Base-by-base conservation (phyloP, 177 flowering plant genomes). In the Vitis hybrid region DNA sequence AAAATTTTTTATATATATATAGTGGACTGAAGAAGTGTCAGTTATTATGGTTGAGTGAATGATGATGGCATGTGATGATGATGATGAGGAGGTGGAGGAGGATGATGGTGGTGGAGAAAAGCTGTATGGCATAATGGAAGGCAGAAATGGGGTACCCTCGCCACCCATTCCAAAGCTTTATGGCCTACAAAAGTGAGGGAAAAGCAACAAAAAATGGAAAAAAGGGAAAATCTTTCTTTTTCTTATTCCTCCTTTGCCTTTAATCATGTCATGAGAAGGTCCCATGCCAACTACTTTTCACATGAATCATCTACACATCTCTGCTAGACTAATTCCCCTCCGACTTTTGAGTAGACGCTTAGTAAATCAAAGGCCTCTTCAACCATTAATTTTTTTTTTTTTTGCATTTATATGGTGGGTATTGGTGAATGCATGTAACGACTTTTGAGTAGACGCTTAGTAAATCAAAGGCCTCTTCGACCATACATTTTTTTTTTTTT, bases 101-200 rank as follows among this genome's bases (percentile, higher is more conserved):
- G 14, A 18, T 10, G 18, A 4, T 0, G 47, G 15, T n/a, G 50
- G 28, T 53, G 19, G 64, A 11, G 56, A 60, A 66, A 69, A 66
- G 62, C 18, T 61, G 65, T 55, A 17, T 53, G 59, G 66, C 22
- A 71, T 62, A 59, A 71, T 71, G 68, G 52, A 70, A 10, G n/a
- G 60, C 1, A 54, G 55, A 50, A 31, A 33, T 52, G 60, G 60
- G 66, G 44, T 14, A 24, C n/a, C 57, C 60, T 58, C 33, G 64
- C 73, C 72, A 55, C 59, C 65, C 49, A 17, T 63, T 24, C n/a
- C 17, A 22, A 60, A 60, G 67, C 79, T 61, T 75, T 72, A n/a
- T 71, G 69, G 76, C 78, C 70, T 59, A 61, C n/a, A 33, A 75
- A 76, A 78, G 76, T 38, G 38, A 62, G 28, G 71, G 69, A 73